Percentiles rank a stretch among this genome's conserved stretches.
phyloP scores from a whole-genome alignment of 2,329 filamentous ascomycete genomes.

The Hypocrella siamensis region DNA sequence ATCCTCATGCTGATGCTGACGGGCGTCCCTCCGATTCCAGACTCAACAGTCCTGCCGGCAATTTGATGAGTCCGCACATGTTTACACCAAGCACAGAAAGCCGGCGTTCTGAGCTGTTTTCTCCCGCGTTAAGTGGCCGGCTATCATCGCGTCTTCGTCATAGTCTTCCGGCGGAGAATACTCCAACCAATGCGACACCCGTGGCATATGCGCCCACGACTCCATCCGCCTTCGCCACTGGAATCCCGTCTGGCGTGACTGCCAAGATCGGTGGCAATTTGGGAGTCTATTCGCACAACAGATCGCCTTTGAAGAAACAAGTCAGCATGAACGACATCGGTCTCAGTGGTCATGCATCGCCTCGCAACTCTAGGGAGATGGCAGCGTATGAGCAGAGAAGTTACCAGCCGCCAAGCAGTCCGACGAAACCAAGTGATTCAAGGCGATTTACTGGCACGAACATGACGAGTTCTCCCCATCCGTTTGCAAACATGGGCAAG shows the following conservation, averaged over 20 bases:
- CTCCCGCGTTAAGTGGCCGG: slow-evolving; percentile 2
- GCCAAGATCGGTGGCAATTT: slow-evolving; percentile 52
- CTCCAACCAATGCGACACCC: slow-evolving; percentile 1
- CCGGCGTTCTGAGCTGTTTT: slow-evolving; percentile 15
- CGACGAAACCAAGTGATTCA: slow-evolving; percentile 20
- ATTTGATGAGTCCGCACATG: slow-evolving; percentile 22
- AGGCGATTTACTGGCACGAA: slow-evolving; percentile 11
- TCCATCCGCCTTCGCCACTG: slow-evolving; percentile 6
- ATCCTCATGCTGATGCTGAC: slow-evolving; percentile 63
- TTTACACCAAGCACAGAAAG: slow-evolving; percentile 24
- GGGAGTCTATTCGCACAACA: slow-evolving; percentile 64
- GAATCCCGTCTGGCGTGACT: slow-evolving; percentile 10
- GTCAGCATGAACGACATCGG: slow-evolving; percentile 44
- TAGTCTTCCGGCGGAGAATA: slow-evolving; percentile 18
- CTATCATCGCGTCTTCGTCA: slow-evolving; percentile 14
- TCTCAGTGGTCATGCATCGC: slow-evolving; percentile 24
- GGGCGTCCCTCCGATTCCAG: slow-evolving; percentile 14
- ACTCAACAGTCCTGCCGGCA: slow-evolving; percentile 8
- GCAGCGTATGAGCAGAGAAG: slow-evolving; percentile 38
- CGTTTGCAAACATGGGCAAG: slow-evolving; percentile 21
- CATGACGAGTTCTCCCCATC: slow-evolving; percentile 15
- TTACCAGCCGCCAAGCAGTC: slow-evolving; percentile 21
- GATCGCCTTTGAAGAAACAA: slow-evolving; percentile 71
- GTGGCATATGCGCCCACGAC: slow-evolving; percentile 4
- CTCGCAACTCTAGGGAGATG: slow-evolving; percentile 46